A percentile compares a stretch with the other conserved stretches of the same genome.
These are phyloP conservation scores for Umbelopsis isabellina DNA, from an alignment of 192 early-diverging fungal species.

Conservation along the genomic window DNA sequence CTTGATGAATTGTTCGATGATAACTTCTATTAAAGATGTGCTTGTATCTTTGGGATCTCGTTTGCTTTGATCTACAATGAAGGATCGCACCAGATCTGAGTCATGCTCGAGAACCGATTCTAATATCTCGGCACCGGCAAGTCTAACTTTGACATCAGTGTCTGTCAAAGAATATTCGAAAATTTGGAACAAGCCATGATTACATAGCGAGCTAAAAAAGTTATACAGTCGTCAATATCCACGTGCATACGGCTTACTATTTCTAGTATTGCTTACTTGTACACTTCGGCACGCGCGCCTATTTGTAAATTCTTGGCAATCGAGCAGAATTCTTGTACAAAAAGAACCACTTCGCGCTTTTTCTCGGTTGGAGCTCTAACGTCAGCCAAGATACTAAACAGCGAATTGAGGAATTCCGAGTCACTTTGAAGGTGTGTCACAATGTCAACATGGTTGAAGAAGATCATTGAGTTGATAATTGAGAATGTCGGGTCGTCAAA, in stretches of 20 bases:
- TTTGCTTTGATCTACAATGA: slow-evolving; percentile 65
- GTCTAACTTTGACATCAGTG: slow-evolving; percentile 56
- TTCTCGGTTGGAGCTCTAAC: slow-evolving; percentile 48
- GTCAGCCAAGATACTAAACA: slow-evolving; percentile 70
- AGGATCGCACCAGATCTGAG: slow-evolving; percentile 70
- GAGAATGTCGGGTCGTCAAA: slow-evolving; percentile 80
- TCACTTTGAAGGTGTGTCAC: slow-evolving; percentile 73
- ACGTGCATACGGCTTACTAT: not conserved
- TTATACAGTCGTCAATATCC: not conserved
- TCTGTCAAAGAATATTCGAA: slow-evolving; percentile 72
- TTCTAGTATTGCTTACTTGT: slow-evolving; percentile 49
- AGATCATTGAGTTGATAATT: slow-evolving; percentile 73
- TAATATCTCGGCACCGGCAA: slow-evolving; percentile 72
- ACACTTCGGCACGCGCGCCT: slow-evolving; percentile 61
- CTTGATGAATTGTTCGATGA: slow-evolving; percentile 66
- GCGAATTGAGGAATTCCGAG: slow-evolving; percentile 63
- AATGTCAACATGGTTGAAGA: slow-evolving; percentile 87
- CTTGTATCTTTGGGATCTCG: slow-evolving; percentile 36
- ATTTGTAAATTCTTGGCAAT: slow-evolving; percentile 75
- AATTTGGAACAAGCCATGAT: slow-evolving; percentile 79
- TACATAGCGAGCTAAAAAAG: slow-evolving; percentile 62
- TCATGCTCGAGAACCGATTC: slow-evolving; percentile 79
- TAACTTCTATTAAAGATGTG: slow-evolving; percentile 58
- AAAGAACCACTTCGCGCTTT: slow-evolving; percentile 77
- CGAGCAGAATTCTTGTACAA: slow-evolving; percentile 79